Evolutionary conservation across 768 basidiomycete species (phyloP), one percentile per base, ranked within the genome.

Genomic region (Kwoniella dejecticola): DNA sequence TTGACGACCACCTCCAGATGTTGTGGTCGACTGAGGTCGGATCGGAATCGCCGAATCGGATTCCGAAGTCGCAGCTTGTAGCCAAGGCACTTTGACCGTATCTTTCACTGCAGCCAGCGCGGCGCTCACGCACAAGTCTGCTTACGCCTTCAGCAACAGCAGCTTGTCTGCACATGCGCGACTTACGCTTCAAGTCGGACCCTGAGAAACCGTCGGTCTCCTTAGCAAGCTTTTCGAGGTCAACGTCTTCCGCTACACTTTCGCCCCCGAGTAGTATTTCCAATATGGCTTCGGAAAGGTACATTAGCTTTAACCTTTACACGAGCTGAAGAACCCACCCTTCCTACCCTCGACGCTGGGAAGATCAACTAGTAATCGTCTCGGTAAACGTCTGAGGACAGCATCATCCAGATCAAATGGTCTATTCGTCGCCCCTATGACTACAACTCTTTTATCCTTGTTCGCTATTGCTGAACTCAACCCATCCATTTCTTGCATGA

Each of bases 401-500:
- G 94, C 93, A 78, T 96, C 93, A 72, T 79, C 79, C 27, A 79
- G 59, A 54, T 78, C 79, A 45, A 68, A 74, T 23, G 68, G 72
- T 50, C 93, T 80, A 77, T 97, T 97, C 1, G 94, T 96, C 1
- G 93, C 93, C 40, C 94, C 93, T 52, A 97, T 91, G 49, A 97
- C 87, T 57, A 95, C 88, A 58, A 96, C 86, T 63, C 85, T 86
- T 64, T 89, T 86, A 55, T 91, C 89, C 64, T 84, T 84, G 27
- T 86, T 87, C 8, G 89, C 85, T 75, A 86, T 89, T 1, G 76
- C 75, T 8, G 77, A 77, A 24, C 64, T 74, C 60, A 97, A 80
- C 2, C 93, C 93, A 70, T 97, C 93, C 92, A 97, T 95, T 76
- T 95, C 91, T 74, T 80, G 79, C 77, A 78, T 77, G 50, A 79